Evolutionary conservation across 768 basidiomycete species (phyloP), one percentile per base, ranked within the genome.

Genomic region (Auriscalpium microsporum): DNA sequence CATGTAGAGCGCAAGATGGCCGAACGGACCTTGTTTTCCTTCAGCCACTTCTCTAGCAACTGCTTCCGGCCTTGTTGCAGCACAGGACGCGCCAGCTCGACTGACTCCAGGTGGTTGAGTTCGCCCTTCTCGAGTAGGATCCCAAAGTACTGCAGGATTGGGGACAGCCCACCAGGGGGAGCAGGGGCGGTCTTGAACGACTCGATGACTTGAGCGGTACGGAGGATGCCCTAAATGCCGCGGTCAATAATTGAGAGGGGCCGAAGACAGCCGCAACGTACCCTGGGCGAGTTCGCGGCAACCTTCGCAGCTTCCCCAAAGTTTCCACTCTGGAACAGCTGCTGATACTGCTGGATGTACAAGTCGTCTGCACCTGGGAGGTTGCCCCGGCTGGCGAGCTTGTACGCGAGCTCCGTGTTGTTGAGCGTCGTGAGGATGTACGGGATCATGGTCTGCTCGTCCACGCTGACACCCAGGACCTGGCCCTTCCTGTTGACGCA

Each of bases 401-500:
- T 96, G 79, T 98, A 95, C 10, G 96, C 96, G 52, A 99, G 87
- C 60, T 96, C 94, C 54, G 92, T 88, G 72, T 98, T 97, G 77
- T 96, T 97, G 65, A 98, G 81, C 6, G 90, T 92, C 48, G 82
- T 83, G 58, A 97, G 77, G 61, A 96, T 90, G 71, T 98, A 99
- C 3, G 95, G 95, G 60, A 99, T 84, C 65, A 98, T 84, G 17
- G 93, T 94, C 65, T 91, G 84, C 67, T 98, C 96, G 70, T 99
- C 96, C 60, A 98, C 87, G 61, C 87, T 93, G 60, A 99, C 96
- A 63, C 91, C 94, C 54, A 99, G 79, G 16, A 97, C 93, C 71
- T 99, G 96, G 35, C 96, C 96, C 74, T 98, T 98, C 80, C 95
- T 91, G 82, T 99, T 99, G 67, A 99, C 94, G 62, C 95, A 95